Base-by-base conservation (phyloP, 352 stramenopile species). In the Phytophthora hybrid region DNA sequence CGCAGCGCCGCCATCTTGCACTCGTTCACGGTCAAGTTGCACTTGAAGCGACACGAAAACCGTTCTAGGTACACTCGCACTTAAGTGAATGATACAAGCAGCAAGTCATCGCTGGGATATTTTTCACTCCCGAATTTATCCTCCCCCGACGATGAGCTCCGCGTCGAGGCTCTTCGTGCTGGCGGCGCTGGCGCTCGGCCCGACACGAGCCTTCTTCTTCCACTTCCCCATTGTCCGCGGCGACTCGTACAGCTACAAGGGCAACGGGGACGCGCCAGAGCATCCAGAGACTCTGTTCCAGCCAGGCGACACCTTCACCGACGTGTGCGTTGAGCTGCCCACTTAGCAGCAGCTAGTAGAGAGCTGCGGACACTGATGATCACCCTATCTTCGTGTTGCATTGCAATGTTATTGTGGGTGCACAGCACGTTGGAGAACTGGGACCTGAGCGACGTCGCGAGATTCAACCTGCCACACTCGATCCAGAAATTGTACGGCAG, bases 351-450 rank as follows among this genome's bases (percentile, higher is more conserved):
- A 55, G 44, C 13, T 19, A 6, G 39, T 0, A 18, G 13, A 47
- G 13, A 47, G 39, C 44, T 19, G 6, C 16, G 5, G 16, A 2
- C 44, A 23, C 44, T 51, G 0, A 51, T 4, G 5, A 13, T 5
- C 16, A 16, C 1, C 7, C 5, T 11, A 2, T 51, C 0, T 10
- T 4, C 34, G 8, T 44, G 11, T 16, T 44, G 34, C 5, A 5
- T 11, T 16, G 14, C 14, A 44, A 18, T 46, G 1, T 46, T 7
- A 16, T n/a, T 46, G 37, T n/a, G 44, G 14, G 4, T 21, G 23
- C 34, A 9, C 49, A 92, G 85, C 19, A 85, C 75, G 34, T 69
- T 92, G 60, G 79, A 79, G n/a, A 89, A 92, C 76, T 92, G 83
- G 85, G 72, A 92, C 57, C 69, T 92, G 66, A 71, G 77, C 46